Conservation (phyloP, 192 early-diverging fungal genomes). For the Coemansia sp. region DNA sequence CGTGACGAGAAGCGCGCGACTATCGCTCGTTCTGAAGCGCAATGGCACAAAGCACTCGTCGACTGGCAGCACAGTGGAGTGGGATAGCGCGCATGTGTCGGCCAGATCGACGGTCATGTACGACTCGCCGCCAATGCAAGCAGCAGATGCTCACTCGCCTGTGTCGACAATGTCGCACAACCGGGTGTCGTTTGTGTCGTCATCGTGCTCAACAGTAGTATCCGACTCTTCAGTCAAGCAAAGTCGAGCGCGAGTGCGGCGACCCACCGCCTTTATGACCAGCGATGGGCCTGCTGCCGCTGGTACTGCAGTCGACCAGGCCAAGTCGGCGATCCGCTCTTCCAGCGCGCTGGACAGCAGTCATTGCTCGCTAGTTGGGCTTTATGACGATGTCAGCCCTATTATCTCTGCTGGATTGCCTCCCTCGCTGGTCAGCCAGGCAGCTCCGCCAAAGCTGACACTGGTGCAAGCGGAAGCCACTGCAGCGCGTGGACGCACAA, state of each 20-base stretch:
- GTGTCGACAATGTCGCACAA: conserved; percentile 40
- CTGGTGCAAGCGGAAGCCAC: conserved; percentile 45
- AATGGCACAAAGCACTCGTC: conserved; percentile 31
- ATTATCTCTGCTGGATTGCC: not conserved
- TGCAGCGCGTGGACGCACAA: conserved; percentile 13
- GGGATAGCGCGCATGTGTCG: conserved; percentile 29
- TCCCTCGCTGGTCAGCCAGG: conserved; percentile 37
- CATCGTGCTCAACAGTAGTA: conserved; percentile 51
- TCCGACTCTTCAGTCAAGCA: conserved; percentile 22
- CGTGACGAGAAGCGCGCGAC: not conserved
- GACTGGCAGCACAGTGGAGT: conserved; percentile 28
- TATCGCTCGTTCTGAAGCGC: conserved; percentile 6
- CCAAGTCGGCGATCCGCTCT: not conserved
- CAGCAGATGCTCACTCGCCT: conserved; percentile 25
- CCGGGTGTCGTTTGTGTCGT: conserved; percentile 48
- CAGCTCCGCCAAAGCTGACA: conserved; percentile 47
- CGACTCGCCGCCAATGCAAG: conserved; percentile 22
- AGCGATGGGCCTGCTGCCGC: not conserved
- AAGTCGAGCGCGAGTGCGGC: conserved; percentile 13
- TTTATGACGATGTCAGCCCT: conserved; percentile 23
- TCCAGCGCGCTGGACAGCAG: conserved; percentile 7
- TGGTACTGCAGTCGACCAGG: not conserved
- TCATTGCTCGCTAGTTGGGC: conserved; percentile 35
- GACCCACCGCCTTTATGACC: conserved; percentile 22
- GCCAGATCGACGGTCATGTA: conserved; percentile 45